phyloP scores from a whole-genome alignment of 257 asterid genomes.

The Rubia yunnanensis region DNA sequence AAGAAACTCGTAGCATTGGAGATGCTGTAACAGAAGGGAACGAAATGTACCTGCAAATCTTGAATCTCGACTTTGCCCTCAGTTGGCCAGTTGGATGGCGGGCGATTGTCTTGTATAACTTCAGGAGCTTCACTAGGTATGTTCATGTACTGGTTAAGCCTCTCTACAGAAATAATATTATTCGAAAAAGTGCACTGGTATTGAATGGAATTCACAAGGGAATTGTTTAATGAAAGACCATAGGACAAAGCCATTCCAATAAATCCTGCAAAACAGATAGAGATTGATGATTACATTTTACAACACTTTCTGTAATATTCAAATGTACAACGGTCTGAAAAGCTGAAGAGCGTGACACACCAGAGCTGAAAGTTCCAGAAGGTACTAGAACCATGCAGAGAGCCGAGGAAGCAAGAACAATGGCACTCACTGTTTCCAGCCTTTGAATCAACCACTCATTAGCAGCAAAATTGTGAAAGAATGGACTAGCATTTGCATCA shows the following conservation, averaged over 20 bases:
- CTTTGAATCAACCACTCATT: constrained; percentile 92
- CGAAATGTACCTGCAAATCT: constrained; percentile 55
- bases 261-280: constrained; percentile 41
- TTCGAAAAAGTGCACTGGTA: constrained; percentile 83
- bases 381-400: constrained; percentile 96
- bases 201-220: constrained; percentile 71
- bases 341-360: constrained; percentile 17
- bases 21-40: background rate
- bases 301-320: background rate
- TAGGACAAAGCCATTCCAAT: constrained; percentile 98
- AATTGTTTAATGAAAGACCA: constrained; percentile 79
- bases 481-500: constrained; percentile 79
- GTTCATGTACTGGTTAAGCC: constrained; percentile 92
- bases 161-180: constrained; percentile 80
- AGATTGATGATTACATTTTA: background rate
- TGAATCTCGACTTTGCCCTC: constrained; percentile 84
- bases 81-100: constrained; percentile 70
- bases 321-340: background rate
- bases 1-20: no score
- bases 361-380: constrained; percentile 73
- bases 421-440: constrained; percentile 67
- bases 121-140: constrained; percentile 82
- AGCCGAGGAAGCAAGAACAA: constrained; percentile 76
- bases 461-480: constrained; percentile 85
- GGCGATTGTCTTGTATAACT: constrained; percentile 56